These are phyloP conservation scores for Skeletonema marinoi DNA, from an alignment of 108 stramenopile species.

Conservation along the genomic window DNA sequence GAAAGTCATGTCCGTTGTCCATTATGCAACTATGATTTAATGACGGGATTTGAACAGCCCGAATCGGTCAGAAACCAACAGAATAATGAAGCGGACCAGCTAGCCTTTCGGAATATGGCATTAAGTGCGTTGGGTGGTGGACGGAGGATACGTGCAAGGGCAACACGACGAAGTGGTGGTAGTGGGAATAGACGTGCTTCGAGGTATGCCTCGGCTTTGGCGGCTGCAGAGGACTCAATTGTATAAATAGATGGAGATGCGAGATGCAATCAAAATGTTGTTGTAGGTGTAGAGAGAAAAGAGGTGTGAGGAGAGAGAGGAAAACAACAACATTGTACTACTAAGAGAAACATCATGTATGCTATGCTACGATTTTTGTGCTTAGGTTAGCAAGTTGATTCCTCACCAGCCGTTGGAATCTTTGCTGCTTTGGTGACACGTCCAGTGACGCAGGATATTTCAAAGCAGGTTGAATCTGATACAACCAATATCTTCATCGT, in stretches of 20 bases:
- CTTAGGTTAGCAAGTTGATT: neutral
- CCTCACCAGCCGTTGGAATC: neutral
- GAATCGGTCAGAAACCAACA: constrained; percentile 17
- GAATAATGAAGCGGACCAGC: constrained; percentile 17
- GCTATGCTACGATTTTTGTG: neutral
- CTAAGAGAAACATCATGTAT: neutral
- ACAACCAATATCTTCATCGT: constrained; percentile 51
- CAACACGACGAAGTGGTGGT: constrained; percentile 4
- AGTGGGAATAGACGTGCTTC: constrained; percentile 18
- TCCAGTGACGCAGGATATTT: neutral
- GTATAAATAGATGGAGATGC: constrained; percentile 6
- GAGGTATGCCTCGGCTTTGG: constrained; percentile 11
- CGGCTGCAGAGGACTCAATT: constrained; percentile 39
- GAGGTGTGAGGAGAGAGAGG: neutral
- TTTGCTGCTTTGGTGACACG: neutral
- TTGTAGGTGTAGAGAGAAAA: neutral
- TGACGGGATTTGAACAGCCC: constrained; percentile 45
- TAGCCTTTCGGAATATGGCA: constrained; percentile 18
- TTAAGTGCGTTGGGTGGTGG: constrained; percentile 27
- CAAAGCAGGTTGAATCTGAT: neutral
- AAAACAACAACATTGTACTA: neutral
- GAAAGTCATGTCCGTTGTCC: constrained; percentile 79
- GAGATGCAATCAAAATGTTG: neutral
- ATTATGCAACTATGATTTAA: constrained; percentile 85
- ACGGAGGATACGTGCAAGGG: constrained; percentile 27